Evolutionary conservation across 2,329 filamentous ascomycete species (phyloP), one percentile per base, ranked within the genome.

Genomic region (Ceratocystis albifundus): DNA sequence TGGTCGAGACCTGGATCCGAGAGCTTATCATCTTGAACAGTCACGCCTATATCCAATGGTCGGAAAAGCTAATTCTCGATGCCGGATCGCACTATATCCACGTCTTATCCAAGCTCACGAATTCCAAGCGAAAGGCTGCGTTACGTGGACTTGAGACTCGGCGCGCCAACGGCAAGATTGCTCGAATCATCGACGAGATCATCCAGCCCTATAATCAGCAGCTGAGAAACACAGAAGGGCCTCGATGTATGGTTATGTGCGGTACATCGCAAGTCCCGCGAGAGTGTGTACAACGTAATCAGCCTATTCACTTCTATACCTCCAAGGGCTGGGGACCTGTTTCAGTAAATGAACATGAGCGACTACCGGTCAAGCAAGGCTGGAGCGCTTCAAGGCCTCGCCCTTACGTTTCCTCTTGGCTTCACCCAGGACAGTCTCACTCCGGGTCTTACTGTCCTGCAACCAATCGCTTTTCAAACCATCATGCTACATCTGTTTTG

Each of bases 1-100:
- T 62, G 8, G 61, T 30, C 41, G 61, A 48, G n/a, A 22, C 41
- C 25, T 62, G 61, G 61, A 62, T 62, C 41, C 41, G 45, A 62
- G 61, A 62, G 25, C 41, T 62, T 3, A 62, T 48, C 41, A 32
- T 20, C 22, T 7, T 32, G 15, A 62, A 62, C 45, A 6, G 25
- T 12, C 61, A 62, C 22, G 41, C 22, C 5, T 41, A 3, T 5
- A 20, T 30, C 61, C 22, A 44, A 20, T 62, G 61, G 61, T 44
- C 61, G n/a, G 22, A 46, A 20, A 22, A 25, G 25, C 61, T 62
- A 12, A 12, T 62, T 62, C 8, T 48, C 41, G 15, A 62, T 44
- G 45, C 61, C 25, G 61, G 61, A 17, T 41, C 25, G 8, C n/a
- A 46, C 22, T 48, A 62, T 8, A 28, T 62, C 61, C 22, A 48